Evolutionary conservation across 441 rosid species (phyloP), one percentile per base, ranked within the genome.

Genomic region (Adansonia grandidieri): DNA sequence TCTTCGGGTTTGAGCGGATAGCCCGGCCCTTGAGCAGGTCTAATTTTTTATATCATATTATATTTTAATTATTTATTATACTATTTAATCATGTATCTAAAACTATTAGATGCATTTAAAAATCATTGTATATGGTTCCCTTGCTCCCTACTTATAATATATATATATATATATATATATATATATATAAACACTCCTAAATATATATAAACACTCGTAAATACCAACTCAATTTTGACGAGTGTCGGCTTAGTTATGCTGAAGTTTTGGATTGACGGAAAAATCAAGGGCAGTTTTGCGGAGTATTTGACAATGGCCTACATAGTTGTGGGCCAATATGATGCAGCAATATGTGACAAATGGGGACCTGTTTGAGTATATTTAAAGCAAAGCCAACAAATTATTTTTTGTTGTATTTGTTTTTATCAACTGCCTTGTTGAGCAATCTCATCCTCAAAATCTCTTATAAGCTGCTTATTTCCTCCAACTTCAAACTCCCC

Each of bases 391-490:
- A 68, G 22, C 60, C 77, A 76, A 24, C 60, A 15, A 51, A 19
- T 57, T 79, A n/a, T 15, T 48, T 79, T 13, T 15, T 22, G n/a
- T 74, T 9, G 8, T 19, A 28, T 54, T 47, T 78, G 73, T 48
- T 42, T 15, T 48, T 70, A 71, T 70, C 81, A 80, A 64, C 78
- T n/a, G 56, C 56, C 5, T 15, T 60, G 14, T n/a, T 19, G 2
- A 7, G 61, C 45, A 50, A 71, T 70, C 44, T 53, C 40, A 70
- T n/a, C 20, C 74, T 70, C 58, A 15, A 24, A 53, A 9, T 14
- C 64, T 67, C 85, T 84, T 87, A 78, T 80, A 89, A 85, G 85
- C 84, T 58, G 63, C 78, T 44, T 44, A 3, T 73, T 68, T 66
- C 74, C 37, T 71, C 58, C 63, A 71, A 50, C 71, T 77, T 50